Percentiles rank a stretch among this genome's conserved stretches.
These are phyloP conservation scores for Saururus chinensis DNA, from an alignment of 164 flowering plant species.

Conservation along the genomic window DNA sequence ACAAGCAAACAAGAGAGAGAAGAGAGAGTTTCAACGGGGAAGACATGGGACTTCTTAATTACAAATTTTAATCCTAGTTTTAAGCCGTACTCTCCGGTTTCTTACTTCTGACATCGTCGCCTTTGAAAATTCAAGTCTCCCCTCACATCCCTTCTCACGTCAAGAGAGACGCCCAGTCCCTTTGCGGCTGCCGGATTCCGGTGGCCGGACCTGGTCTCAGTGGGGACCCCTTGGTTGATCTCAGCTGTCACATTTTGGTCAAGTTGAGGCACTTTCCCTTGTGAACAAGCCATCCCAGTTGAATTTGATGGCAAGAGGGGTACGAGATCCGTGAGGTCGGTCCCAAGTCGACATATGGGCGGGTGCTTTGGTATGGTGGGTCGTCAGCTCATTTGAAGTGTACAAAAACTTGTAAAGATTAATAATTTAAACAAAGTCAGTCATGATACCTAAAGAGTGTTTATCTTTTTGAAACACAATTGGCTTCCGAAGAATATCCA, in stretches of 20 bases:
- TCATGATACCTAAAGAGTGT: too few relatives aligned
- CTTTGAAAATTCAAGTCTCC: neutral
- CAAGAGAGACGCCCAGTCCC: neutral
- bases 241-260: neutral
- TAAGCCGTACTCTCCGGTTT: conserved; percentile 1
- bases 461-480: too few relatives aligned
- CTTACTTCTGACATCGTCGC: neutral
- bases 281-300: too few relatives aligned
- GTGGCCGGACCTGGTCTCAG: neutral
- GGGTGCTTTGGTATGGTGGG: too few relatives aligned
- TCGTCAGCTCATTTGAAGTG: too few relatives aligned
- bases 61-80: neutral
- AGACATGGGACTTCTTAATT: neutral
- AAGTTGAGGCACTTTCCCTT: neutral
- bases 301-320: too few relatives aligned
- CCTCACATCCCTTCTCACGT: too few relatives aligned
- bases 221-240: neutral
- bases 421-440: too few relatives aligned
- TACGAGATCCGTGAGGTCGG: too few relatives aligned
- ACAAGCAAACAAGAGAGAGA: conserved; percentile 3
- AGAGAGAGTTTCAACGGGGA: conserved; percentile 1
- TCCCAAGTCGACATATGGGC: too few relatives aligned
- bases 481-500: too few relatives aligned
- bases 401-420: too few relatives aligned
- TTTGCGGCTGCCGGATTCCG: neutral